These are phyloP conservation scores for Coffea canephora DNA, from an alignment of 257 asterid species.

Conservation along the genomic window DNA sequence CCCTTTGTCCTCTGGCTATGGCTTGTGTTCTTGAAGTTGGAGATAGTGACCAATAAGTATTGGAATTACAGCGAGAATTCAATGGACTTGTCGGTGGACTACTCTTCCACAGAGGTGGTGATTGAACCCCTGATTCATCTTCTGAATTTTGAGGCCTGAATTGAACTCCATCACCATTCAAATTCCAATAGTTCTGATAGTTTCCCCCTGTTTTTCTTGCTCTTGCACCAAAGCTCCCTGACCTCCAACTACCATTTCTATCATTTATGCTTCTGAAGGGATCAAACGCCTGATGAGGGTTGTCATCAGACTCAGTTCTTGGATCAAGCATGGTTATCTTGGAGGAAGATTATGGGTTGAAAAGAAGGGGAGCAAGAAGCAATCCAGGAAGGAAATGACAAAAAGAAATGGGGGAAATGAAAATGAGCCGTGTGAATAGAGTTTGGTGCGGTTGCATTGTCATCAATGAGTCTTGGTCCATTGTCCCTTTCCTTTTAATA, in stretches of 20 bases:
- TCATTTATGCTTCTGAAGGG: constrained; percentile 17
- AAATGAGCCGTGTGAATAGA: neutral
- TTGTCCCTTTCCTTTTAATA: constrained; percentile 7
- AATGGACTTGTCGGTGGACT: constrained; percentile 42
- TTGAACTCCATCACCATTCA: constrained; percentile 31
- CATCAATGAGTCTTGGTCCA: constrained; percentile 14
- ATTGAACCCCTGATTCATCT: constrained; percentile 49
- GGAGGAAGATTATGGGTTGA: constrained; percentile 20
- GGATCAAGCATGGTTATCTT: constrained; percentile 49
- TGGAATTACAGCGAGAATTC: constrained; percentile 32
- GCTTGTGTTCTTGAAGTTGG: constrained; percentile 61
- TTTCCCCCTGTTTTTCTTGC: constrained; percentile 16
- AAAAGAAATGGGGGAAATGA: neutral
- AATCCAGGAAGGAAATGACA: constrained; percentile 1
- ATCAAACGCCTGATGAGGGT: constrained; percentile 16
- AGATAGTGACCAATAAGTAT: constrained; percentile 34
- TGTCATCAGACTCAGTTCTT: constrained; percentile 18
- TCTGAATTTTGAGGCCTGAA: constrained; percentile 31
- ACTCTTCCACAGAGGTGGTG: constrained; percentile 67
- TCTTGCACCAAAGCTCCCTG: constrained; percentile 11
- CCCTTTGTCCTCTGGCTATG: constrained; percentile 73
- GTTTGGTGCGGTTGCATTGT: constrained; percentile 4
- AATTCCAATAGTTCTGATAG: constrained; percentile 11
- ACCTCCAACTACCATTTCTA: constrained; percentile 8
- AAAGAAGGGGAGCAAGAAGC: neutral